A percentile compares a stretch with the other conserved stretches of the same genome.
Evolutionary conservation across 2,329 filamentous ascomycete species (phyloP).

Genomic region (Aspergillus sergii): DNA sequence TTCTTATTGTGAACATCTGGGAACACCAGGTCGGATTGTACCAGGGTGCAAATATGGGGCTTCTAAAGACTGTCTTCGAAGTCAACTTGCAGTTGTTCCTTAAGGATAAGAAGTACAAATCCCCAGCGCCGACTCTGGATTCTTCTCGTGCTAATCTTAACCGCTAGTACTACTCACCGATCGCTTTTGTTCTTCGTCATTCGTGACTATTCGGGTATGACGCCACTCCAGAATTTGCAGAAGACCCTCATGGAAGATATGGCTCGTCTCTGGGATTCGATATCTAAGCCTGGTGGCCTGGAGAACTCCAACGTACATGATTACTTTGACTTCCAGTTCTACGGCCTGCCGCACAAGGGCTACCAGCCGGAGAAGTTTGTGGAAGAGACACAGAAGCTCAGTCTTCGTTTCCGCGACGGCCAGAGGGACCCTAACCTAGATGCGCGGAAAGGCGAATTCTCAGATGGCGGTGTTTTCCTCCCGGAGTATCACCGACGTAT

Average conservation of each 20-base stretch:
- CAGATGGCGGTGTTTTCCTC: conserved; percentile 80
- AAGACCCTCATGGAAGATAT: conserved; percentile 90
- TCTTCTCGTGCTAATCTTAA: conserved; percentile 26
- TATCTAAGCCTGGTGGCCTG: conserved; percentile 87
- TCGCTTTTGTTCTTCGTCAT: conserved; percentile 98
- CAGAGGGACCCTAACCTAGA: conserved; percentile 69
- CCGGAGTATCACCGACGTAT: conserved; percentile 95
- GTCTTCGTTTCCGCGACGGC: conserved; percentile 78
- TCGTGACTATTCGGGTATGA: conserved; percentile 91
- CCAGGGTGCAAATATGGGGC: conserved; percentile 97
- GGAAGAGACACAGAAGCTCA: conserved; percentile 75
- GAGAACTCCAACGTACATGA: conserved; percentile 90
- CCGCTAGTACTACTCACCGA: conserved; percentile 72
- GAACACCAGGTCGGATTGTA: conserved; percentile 98
- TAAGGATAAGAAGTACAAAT: conserved; percentile 82
- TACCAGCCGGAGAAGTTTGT: conserved; percentile 91
- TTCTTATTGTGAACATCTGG: conserved; percentile 98
- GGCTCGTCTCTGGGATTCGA: conserved; percentile 85
- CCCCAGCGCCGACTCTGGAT: not conserved
- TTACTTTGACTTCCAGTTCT: conserved; percentile 98
- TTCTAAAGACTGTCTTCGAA: conserved; percentile 98
- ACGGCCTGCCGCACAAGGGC: conserved; percentile 93
- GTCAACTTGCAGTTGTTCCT: conserved; percentile 97
- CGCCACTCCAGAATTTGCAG: conserved; percentile 85
- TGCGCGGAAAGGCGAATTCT: conserved; percentile 67